Conservation (phyloP, 139 green algal species). For the Penium margaritaceum region DNA sequence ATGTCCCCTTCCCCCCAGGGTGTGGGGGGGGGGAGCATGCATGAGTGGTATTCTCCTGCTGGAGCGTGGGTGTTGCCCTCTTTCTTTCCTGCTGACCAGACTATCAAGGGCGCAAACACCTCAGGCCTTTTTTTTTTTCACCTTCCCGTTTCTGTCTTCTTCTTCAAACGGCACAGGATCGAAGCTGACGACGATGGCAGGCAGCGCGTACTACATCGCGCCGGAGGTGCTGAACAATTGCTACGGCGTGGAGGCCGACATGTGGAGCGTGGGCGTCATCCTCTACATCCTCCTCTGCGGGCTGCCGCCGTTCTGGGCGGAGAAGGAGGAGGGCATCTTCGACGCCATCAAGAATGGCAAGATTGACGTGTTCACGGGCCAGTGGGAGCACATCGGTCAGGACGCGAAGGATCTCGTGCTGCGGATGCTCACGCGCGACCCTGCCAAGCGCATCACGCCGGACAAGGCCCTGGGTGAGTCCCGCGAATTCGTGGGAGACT, state of each 20-base stretch:
- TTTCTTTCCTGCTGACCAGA: too few species aligned
- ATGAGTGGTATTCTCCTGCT: too few species aligned
- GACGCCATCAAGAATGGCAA: conserved; percentile 25
- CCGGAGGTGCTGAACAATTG: conserved; percentile 68
- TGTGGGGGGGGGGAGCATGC: too few species aligned
- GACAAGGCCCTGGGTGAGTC: conserved; percentile 23
- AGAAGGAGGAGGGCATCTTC: conserved; percentile 33
- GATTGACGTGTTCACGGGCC: conserved; percentile 12
- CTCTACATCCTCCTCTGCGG: conserved; percentile 93
- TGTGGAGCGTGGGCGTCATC: conserved; percentile 88
- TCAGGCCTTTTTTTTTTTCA: too few species aligned
- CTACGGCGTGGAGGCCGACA: conserved; percentile 80
- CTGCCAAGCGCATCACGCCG: neutral
- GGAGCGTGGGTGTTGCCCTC: too few species aligned
- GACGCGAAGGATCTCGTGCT: conserved; percentile 32
- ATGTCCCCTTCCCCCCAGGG: too few species aligned
- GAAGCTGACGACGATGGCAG: conserved; percentile 75
- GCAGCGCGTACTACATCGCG: conserved; percentile 87
- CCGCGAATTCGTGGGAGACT: neutral
- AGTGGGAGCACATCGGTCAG: conserved; percentile 9
- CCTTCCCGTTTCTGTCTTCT: too few species aligned
- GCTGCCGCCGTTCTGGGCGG: conserved; percentile 77
- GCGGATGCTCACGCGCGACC: conserved; percentile 15
- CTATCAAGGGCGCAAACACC: too few species aligned
- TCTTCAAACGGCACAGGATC: too few species aligned